A percentile compares a stretch with the other conserved stretches of the same genome.
Conservation (phyloP, 352 stramenopile species). For the Thalassiosira mediterranea region DNA sequence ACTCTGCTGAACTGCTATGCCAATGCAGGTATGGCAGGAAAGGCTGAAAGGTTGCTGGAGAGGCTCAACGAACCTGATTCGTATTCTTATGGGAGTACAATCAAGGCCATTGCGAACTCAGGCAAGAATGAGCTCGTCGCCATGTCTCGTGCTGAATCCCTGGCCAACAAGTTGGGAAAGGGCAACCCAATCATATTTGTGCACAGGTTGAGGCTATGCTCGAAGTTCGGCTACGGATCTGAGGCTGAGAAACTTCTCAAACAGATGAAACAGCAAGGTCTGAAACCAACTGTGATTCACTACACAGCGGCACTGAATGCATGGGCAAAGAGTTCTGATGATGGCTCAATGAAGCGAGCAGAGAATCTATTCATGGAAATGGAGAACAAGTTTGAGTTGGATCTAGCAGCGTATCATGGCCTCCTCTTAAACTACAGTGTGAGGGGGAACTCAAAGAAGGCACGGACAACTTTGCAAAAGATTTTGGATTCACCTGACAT, state of each 20-base stretch:
- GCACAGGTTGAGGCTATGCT: slow-evolving; percentile 31
- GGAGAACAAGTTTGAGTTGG: slow-evolving; percentile 28
- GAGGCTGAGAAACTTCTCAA: slow-evolving; percentile 38
- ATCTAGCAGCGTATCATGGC: slow-evolving; percentile 45
- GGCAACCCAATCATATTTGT: slow-evolving; percentile 28
- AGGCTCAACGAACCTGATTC: slow-evolving; percentile 19
- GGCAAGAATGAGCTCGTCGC: slow-evolving; percentile 28
- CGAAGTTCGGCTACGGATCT: slow-evolving; percentile 38
- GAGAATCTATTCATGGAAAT: slow-evolving; percentile 46
- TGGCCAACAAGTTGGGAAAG: slow-evolving; percentile 11
- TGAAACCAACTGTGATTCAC: slow-evolving; percentile 36
- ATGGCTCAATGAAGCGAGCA: slow-evolving; percentile 24
- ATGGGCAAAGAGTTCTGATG: slow-evolving; percentile 45
- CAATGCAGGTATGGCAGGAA: slow-evolving; percentile 40
- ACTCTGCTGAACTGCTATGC: slow-evolving; percentile 42
- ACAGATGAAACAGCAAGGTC: slow-evolving; percentile 30
- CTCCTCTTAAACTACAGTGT: slow-evolving; percentile 48
- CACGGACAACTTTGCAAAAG: slow-evolving; percentile 17
- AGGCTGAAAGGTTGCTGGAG: slow-evolving; percentile 26
- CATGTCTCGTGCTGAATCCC: slow-evolving; percentile 10
- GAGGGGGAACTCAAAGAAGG: slow-evolving; percentile 40
- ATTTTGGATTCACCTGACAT: slow-evolving; percentile 20
- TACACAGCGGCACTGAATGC: slow-evolving; percentile 49
- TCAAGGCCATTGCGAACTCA: slow-evolving; percentile 37
- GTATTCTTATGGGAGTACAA: slow-evolving; percentile 21